Evolutionary conservation across 2,329 filamentous ascomycete species (phyloP).

Genomic region (Kalmusia sp.): DNA sequence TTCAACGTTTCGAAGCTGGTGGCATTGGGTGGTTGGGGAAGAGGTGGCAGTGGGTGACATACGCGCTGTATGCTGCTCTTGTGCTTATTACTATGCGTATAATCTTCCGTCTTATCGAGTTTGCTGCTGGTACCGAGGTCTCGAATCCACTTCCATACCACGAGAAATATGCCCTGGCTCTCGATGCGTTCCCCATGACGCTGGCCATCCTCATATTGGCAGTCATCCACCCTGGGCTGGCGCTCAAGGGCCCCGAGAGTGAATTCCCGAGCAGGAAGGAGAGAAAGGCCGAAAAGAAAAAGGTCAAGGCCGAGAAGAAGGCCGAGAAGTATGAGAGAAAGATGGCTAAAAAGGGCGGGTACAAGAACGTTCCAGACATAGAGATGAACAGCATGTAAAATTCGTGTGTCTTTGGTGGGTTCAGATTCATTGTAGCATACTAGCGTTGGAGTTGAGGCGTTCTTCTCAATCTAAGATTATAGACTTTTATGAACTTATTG

Average conservation of each 20-base stretch:
- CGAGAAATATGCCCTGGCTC: conserved; percentile 60
- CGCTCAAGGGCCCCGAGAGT: conserved; percentile 28
- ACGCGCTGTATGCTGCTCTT: conserved; percentile 51
- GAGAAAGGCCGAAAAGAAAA: conserved; percentile 33
- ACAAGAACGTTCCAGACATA: neutral
- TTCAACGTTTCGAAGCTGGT: conserved; percentile 10
- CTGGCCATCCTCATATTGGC: conserved; percentile 40
- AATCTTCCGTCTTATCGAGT: conserved; percentile 67
- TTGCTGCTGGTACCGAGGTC: conserved; percentile 52
- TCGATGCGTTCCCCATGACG: conserved; percentile 65
- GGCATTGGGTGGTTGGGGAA: neutral
- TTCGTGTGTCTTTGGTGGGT: neutral
- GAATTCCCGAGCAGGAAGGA: conserved; percentile 36
- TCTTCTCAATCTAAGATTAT: neutral
- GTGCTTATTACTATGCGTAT: conserved; percentile 60
- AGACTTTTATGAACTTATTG: neutral
- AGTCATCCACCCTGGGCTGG: conserved; percentile 31
- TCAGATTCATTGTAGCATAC: no score
- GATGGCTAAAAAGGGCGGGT: conserved; percentile 9
- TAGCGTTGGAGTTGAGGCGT: neutral
- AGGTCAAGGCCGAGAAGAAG: conserved; percentile 25
- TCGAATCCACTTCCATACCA: conserved; percentile 57
- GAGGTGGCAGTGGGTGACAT: conserved; percentile 39
- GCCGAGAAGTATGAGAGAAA: conserved; percentile 22
- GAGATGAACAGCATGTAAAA: conserved; percentile 5